Percentiles rank a stretch among this genome's conserved stretches.
Evolutionary conservation across 306 rosid genomes (phyloP).

Genomic region (Glycyrrhiza uralensis): DNA sequence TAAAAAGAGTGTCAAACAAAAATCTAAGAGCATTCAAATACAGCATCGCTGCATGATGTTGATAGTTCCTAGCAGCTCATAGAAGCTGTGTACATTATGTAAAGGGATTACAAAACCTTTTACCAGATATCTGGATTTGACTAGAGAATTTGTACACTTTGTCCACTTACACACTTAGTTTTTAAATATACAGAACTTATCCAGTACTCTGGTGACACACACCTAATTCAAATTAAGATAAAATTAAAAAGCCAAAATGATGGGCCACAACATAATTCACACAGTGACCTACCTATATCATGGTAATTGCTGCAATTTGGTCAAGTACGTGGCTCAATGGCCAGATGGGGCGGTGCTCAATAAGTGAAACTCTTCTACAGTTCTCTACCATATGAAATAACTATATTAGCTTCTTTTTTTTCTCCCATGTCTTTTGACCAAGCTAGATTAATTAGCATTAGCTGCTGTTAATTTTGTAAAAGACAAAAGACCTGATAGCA

Average conservation of each 20-base stretch:
- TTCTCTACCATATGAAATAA: slow-evolving; percentile 29
- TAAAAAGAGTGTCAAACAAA: background rate
- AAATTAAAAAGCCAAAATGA: slow-evolving; percentile 35
- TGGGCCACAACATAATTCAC: slow-evolving; percentile 42
- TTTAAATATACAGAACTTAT: slow-evolving; percentile 4
- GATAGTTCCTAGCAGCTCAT: background rate
- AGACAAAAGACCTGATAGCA: slow-evolving; percentile 3
- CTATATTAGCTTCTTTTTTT: background rate
- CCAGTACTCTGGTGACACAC: slow-evolving; percentile 21
- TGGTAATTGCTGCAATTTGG: slow-evolving; percentile 50
- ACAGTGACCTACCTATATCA: slow-evolving; percentile 60
- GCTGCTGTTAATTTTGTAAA: slow-evolving; percentile 21
- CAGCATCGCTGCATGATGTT: background rate
- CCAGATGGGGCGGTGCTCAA: slow-evolving; percentile 74
- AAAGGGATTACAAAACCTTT: slow-evolving; percentile 17
- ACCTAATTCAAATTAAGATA: slow-evolving; percentile 19
- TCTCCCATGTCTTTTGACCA: slow-evolving; percentile 37
- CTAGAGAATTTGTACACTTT: slow-evolving; percentile 11
- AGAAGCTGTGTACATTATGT: background rate
- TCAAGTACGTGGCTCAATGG: slow-evolving; percentile 93
- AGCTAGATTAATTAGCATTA: slow-evolving; percentile 39
- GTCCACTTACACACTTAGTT: slow-evolving; percentile 16
- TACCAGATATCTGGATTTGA: slow-evolving; percentile 31
- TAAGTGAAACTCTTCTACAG: slow-evolving; percentile 38
- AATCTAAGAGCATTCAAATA: background rate